Percentiles rank a stretch among this genome's conserved stretches.
These are phyloP conservation scores for Blastobotrys petasosporus DNA, from an alignment of 1,139 yeast genomes.

Conservation along the genomic window DNA sequence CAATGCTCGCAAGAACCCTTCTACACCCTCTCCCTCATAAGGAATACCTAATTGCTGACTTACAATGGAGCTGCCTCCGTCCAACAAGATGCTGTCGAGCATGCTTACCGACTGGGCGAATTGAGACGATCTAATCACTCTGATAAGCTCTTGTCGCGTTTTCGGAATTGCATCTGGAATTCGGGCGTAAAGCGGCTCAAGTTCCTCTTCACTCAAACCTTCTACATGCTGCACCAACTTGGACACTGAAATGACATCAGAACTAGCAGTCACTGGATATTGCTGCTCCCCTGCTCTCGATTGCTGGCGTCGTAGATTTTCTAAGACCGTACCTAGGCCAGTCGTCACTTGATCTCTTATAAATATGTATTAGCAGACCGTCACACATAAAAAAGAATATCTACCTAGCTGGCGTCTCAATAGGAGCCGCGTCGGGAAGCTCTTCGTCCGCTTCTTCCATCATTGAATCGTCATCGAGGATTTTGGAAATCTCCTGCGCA, in stretches of 20 bases:
- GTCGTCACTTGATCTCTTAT: not conserved
- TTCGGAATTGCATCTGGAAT: slow-evolving; percentile 45
- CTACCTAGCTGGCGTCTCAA: slow-evolving; percentile 11
- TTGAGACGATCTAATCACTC: slow-evolving; percentile 49
- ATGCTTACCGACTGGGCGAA: slow-evolving; percentile 45
- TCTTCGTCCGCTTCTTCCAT: slow-evolving; percentile 30
- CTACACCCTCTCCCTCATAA: slow-evolving; percentile 56
- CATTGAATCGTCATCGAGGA: slow-evolving; percentile 42
- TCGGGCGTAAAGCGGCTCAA: slow-evolving; percentile 38
- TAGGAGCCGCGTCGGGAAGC: slow-evolving; percentile 7
- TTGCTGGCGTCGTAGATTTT: not conserved
- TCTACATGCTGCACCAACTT: slow-evolving; percentile 40
- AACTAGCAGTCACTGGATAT: slow-evolving; percentile 29
- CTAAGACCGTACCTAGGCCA: not conserved
- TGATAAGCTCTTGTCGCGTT: slow-evolving; percentile 39
- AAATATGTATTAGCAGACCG: slow-evolving; percentile 6
- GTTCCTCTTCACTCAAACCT: slow-evolving; percentile 35
- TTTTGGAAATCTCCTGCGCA: slow-evolving; percentile 46
- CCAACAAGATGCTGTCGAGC: slow-evolving; percentile 40
- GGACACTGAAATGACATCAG: slow-evolving; percentile 41
- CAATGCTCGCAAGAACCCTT: slow-evolving; percentile 47
- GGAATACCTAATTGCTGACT: slow-evolving; percentile 47
- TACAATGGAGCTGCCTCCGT: slow-evolving; percentile 50
- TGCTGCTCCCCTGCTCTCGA: slow-evolving; percentile 1
- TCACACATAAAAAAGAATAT: slow-evolving; percentile 2